phyloP scores from a whole-genome alignment of 257 asterid species.

The Nyctanthes arbortristis region DNA sequence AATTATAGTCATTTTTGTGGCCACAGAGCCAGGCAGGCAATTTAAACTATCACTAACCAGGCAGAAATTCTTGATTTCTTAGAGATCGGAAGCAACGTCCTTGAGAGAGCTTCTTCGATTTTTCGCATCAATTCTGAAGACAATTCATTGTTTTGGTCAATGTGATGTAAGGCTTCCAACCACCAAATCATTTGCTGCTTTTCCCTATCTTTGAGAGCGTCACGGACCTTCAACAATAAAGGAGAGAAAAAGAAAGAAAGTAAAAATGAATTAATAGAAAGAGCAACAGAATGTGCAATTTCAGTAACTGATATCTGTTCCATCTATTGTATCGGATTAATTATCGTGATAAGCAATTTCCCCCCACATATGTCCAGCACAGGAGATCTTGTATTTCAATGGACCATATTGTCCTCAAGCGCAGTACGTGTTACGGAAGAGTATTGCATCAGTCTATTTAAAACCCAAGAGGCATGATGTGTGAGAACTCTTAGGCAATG shows the following conservation, averaged over 20 bases:
- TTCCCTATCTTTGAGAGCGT: slow-evolving; percentile 51
- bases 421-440: slow-evolving; percentile 9
- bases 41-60: slow-evolving; percentile 52
- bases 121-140: slow-evolving; percentile 63
- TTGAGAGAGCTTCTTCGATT: slow-evolving; percentile 78
- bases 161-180: slow-evolving; percentile 80
- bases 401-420: background rate
- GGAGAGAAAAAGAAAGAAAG: slow-evolving; percentile 2
- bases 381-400: slow-evolving; percentile 15
- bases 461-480: slow-evolving; percentile 8
- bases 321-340: slow-evolving; percentile 11
- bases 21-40: slow-evolving; percentile 9
- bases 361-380: slow-evolving; percentile 2
- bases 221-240: slow-evolving; percentile 53
- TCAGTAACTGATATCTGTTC: background rate
- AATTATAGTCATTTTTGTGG: background rate
- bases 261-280: slow-evolving; percentile 13
- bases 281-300: slow-evolving; percentile 7
- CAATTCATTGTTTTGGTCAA: slow-evolving; percentile 71
- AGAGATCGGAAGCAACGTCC: slow-evolving; percentile 46
- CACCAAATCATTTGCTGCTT: slow-evolving; percentile 72
- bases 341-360: background rate
- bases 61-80: slow-evolving; percentile 65
- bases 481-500: slow-evolving; percentile 28
- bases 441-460: slow-evolving; percentile 11